Conservation (phyloP, 2,329 filamentous ascomycete species). For the Cladobotryum protrusum region DNA sequence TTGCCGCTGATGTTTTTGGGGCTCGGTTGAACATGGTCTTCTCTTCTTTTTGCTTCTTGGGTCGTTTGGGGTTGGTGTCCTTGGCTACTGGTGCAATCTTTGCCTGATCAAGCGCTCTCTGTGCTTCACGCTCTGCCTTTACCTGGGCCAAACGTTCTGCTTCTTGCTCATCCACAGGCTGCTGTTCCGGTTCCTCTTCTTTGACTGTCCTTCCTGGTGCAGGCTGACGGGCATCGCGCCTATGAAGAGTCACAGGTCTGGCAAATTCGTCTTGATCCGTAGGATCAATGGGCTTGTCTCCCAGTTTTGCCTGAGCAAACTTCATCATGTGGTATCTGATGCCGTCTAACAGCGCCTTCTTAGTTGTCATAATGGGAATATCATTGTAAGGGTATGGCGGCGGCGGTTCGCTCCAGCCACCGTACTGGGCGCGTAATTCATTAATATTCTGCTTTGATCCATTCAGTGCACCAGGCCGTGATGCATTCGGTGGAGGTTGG, state of each 20-base stretch:
- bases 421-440: slow-evolving; percentile 39
- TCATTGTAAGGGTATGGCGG: slow-evolving; percentile 44
- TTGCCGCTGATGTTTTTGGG: slow-evolving; percentile 74
- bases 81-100: slow-evolving; percentile 83
- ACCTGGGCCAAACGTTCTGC: slow-evolving; percentile 60
- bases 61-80: slow-evolving; percentile 43
- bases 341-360: slow-evolving; percentile 70
- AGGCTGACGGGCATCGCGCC: slow-evolving; percentile 73
- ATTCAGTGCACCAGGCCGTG: slow-evolving; percentile 19
- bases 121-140: slow-evolving; percentile 75
- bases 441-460: slow-evolving; percentile 32
- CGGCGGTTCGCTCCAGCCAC: slow-evolving; percentile 53
- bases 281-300: slow-evolving; percentile 60
- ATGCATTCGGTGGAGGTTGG: slow-evolving; percentile 14
- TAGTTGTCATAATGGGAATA: slow-evolving; percentile 73
- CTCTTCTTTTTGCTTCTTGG: slow-evolving; percentile 67
- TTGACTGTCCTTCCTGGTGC: slow-evolving; percentile 59
- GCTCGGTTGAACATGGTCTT: slow-evolving; percentile 81
- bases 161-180: slow-evolving; percentile 49
- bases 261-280: slow-evolving; percentile 71
- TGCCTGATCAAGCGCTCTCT: slow-evolving; percentile 79
- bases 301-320: slow-evolving; percentile 54
- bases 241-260: slow-evolving; percentile 79
- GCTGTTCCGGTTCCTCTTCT: slow-evolving; percentile 44
- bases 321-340: slow-evolving; percentile 84